Conservation (phyloP, 257 asterid species). For the Forsythia suspensa region DNA sequence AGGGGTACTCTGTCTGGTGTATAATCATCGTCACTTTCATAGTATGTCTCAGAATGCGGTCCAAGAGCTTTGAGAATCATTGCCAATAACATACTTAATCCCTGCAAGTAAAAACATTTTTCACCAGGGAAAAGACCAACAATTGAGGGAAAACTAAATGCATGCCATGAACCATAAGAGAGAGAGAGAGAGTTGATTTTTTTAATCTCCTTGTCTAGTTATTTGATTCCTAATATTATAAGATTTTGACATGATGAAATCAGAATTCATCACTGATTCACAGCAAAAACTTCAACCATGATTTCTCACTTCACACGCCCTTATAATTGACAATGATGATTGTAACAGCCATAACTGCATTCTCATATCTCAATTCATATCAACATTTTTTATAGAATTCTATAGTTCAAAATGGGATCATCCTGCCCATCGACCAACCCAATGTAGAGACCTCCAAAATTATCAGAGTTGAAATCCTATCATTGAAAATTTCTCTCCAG, state of each 20-base stretch:
- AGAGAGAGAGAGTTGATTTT: background rate
- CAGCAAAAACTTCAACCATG: background rate
- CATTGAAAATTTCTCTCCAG: background rate
- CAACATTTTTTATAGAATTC: background rate
- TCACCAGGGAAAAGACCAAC: conserved; percentile 12
- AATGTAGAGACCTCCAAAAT: background rate
- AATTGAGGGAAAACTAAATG: background rate
- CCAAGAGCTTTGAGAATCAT: conserved; percentile 89
- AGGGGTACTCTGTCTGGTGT: conserved; percentile 81
- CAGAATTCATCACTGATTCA: background rate
- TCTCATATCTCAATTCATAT: background rate
- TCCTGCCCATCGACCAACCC: background rate
- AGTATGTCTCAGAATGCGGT: conserved; percentile 68
- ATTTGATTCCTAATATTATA: background rate
- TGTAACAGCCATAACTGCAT: background rate
- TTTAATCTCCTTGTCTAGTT: background rate
- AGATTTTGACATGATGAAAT: background rate
- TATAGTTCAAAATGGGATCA: background rate
- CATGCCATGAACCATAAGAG: background rate
- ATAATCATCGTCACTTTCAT: conserved; percentile 91
- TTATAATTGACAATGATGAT: background rate
- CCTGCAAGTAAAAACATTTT: conserved; percentile 51
- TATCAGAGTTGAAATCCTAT: background rate
- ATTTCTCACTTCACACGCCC: background rate
- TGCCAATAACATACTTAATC: conserved; percentile 65